A percentile compares a stretch with the other conserved stretches of the same genome.
phyloP scores from a whole-genome alignment of 257 asterid species.

The Lithospermum erythrorhizon region DNA sequence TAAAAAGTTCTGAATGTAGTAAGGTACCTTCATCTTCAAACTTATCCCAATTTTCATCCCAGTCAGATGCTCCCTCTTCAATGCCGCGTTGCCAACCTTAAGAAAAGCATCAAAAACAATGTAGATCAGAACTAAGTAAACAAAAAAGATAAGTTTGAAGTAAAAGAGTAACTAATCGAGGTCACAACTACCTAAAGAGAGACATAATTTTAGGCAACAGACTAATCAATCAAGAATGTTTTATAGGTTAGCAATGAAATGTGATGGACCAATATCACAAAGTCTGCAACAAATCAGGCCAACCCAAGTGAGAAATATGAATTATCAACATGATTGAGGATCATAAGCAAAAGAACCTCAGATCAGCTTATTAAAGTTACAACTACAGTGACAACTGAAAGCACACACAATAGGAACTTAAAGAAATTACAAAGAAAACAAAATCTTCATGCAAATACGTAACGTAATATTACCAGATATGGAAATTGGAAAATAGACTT shows the following conservation, averaged over 20 bases:
- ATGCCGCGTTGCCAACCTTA: constrained; percentile 97
- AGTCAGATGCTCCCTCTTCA: constrained; percentile 85
- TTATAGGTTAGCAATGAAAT: background rate
- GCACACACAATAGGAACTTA: background rate
- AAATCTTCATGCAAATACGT: background rate
- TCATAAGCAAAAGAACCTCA: background rate
- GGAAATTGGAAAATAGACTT: background rate
- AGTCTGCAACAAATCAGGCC: background rate
- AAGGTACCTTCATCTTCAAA: constrained; percentile 84
- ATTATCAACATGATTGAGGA: background rate
- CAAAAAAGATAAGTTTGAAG: background rate
- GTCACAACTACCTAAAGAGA: background rate
- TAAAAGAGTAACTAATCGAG: too few relatives aligned
- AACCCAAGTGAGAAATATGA: background rate
- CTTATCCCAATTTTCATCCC: constrained; percentile 96
- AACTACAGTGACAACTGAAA: background rate
- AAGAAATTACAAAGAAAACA: background rate
- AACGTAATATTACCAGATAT: background rate
- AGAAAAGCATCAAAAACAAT: constrained; percentile 1
- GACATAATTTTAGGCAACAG: background rate
- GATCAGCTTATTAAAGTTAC: background rate
- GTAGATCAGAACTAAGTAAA: background rate
- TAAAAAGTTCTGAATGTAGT: background rate
- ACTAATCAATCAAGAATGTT: too few relatives aligned
- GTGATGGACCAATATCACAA: background rate